Percentiles rank a stretch among this genome's conserved stretches.
Evolutionary conservation across 2,329 filamentous ascomycete species (phyloP).

Genomic region (Exophiala xenobiotica): DNA sequence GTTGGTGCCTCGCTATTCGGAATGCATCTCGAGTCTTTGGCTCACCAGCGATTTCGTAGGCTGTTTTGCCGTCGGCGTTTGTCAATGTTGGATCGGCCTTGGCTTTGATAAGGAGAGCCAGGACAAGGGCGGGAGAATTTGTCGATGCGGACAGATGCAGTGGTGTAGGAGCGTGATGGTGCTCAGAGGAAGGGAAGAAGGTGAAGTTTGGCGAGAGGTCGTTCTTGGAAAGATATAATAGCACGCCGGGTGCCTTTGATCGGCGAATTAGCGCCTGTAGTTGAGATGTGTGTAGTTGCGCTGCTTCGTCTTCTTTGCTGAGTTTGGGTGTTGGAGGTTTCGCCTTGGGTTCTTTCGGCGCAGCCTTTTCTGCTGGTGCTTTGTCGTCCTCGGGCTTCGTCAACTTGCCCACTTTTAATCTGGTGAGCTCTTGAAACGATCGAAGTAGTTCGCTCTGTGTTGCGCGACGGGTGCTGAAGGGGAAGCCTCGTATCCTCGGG

Average conservation of each 20-base stretch:
- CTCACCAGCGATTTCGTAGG: conserved; percentile 86
- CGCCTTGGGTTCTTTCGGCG: conserved; percentile 36
- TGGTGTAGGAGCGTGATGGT: conserved; percentile 76
- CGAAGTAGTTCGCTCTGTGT: conserved; percentile 95
- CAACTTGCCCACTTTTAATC: conserved; percentile 80
- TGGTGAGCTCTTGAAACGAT: conserved; percentile 87
- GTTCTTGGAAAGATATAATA: conserved; percentile 81
- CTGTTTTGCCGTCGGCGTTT: conserved; percentile 75
- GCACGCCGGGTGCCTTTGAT: conserved; percentile 81
- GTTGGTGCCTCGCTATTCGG: conserved; percentile 76
- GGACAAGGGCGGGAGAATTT: conserved; percentile 74
- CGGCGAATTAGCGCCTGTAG: conserved; percentile 83
- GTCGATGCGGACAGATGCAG: conserved; percentile 83
- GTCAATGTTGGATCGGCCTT: conserved; percentile 69
- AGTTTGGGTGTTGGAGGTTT: conserved; percentile 56
- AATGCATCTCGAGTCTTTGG: conserved; percentile 86
- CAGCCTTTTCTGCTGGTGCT: conserved; percentile 7
- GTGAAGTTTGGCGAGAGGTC: conserved; percentile 67
- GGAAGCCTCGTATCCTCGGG: conserved; percentile 77
- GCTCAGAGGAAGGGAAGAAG: conserved; percentile 66
- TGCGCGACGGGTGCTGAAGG: conserved; percentile 86
- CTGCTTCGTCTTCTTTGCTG: conserved; percentile 80
- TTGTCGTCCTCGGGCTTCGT: conserved; percentile 39
- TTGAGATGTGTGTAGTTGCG: conserved; percentile 80
- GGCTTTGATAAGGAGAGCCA: conserved; percentile 72